Conservation (phyloP, 1,139 yeast species). For the Kodamaea fungicola region DNA sequence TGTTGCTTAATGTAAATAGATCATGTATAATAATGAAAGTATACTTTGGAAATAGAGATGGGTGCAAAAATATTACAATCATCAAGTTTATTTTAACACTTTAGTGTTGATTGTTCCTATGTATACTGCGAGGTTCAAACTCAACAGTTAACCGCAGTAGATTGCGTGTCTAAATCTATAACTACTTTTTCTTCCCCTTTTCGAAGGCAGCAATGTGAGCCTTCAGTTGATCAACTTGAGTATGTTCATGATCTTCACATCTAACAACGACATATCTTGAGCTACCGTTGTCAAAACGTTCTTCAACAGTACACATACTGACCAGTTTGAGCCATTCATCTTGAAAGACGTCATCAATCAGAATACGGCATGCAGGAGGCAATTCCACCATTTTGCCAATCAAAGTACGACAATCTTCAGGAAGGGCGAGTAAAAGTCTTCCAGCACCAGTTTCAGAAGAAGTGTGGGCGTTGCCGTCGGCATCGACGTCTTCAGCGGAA, state of each 20-base stretch:
- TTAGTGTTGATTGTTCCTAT: neutral
- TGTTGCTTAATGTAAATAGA: conserved; percentile 43
- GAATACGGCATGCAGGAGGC: conserved; percentile 84
- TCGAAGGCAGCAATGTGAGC: conserved; percentile 95
- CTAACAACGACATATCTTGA: conserved; percentile 28
- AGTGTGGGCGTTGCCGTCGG: conserved; percentile 45
- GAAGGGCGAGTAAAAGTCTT: conserved; percentile 64
- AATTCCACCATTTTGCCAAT: conserved; percentile 73
- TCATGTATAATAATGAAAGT: no score
- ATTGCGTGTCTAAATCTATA: neutral
- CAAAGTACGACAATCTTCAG: conserved; percentile 62
- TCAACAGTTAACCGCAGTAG: neutral
- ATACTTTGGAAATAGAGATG: no score
- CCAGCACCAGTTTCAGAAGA: conserved; percentile 67
- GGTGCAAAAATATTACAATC: no score
- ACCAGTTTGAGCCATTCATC: conserved; percentile 73
- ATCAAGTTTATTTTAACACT: neutral
- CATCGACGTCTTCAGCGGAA: conserved; percentile 13
- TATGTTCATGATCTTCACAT: conserved; percentile 69
- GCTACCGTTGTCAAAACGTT: conserved; percentile 33
- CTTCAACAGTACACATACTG: conserved; percentile 64
- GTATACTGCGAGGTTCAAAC: neutral
- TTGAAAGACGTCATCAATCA: conserved; percentile 75
- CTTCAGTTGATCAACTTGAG: conserved; percentile 86
- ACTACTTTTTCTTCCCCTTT: conserved; percentile 59